Evolutionary conservation across 768 basidiomycete genomes (phyloP).

Genomic region (Tubosaeta sp.): DNA sequence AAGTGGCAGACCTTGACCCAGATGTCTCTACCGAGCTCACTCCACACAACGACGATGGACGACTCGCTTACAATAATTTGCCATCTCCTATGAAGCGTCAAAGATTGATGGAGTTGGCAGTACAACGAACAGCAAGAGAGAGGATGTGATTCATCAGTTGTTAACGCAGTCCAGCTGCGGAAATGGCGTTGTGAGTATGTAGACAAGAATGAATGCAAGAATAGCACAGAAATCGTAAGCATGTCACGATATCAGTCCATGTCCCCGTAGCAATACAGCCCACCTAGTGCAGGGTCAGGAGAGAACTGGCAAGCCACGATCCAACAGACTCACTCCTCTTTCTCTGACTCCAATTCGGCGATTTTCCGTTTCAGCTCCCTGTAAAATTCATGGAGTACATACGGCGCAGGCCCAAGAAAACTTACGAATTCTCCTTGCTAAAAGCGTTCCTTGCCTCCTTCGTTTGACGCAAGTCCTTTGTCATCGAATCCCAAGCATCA

Average conservation of each 20-base stretch:
- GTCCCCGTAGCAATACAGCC: conserved; percentile 53
- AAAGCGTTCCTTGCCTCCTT: conserved; percentile 76
- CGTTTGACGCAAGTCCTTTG: conserved; percentile 63
- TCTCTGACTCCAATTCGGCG: conserved; percentile 67
- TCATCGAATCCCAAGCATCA: conserved; percentile 80
- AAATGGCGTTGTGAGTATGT: conserved; percentile 17
- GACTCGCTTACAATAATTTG: conserved; percentile 15
- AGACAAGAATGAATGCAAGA: conserved; percentile 19
- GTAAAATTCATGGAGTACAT: conserved; percentile 6
- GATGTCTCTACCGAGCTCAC: not conserved
- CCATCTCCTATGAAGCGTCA: conserved; percentile 22
- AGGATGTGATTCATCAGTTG: conserved; percentile 10
- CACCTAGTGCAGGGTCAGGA: conserved; percentile 44
- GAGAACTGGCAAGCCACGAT: not conserved
- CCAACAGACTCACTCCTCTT: conserved; percentile 62
- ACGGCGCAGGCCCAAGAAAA: conserved; percentile 10
- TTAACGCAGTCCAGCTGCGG: conserved; percentile 18
- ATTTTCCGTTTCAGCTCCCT: conserved; percentile 70
- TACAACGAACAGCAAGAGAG: conserved; percentile 8
- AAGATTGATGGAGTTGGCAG: conserved; percentile 12
- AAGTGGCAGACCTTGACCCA: conserved; percentile 3
- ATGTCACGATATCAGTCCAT: conserved; percentile 39
- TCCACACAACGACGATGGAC: not conserved
- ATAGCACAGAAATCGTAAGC: conserved; percentile 19
- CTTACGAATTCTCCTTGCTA: conserved; percentile 77